These are phyloP conservation scores for Fusarium mangiferae DNA, from an alignment of 2,329 filamentous ascomycete species.

Conservation along the genomic window DNA sequence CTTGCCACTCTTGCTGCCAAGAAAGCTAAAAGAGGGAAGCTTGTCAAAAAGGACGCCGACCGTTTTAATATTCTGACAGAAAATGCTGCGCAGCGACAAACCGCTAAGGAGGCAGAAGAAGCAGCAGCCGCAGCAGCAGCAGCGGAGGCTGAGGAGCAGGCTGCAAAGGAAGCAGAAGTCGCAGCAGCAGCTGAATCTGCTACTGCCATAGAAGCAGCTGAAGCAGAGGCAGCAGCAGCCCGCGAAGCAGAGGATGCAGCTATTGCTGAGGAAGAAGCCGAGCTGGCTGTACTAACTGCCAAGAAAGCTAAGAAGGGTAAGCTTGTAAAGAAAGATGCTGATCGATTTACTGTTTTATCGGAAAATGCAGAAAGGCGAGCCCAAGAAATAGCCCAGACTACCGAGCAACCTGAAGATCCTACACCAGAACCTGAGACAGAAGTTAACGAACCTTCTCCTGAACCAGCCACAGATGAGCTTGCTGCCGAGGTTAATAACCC, in stretches of 20 bases:
- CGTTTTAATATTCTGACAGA: slow-evolving; percentile 37
- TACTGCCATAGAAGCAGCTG: slow-evolving; percentile 13
- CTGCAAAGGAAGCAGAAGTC: slow-evolving; percentile 43
- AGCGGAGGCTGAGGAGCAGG: slow-evolving; percentile 23
- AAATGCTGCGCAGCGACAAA: slow-evolving; percentile 36
- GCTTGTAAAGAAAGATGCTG: slow-evolving; percentile 26
- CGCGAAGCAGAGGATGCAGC: slow-evolving; percentile 23
- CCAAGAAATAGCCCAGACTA: slow-evolving; percentile 32
- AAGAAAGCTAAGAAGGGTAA: slow-evolving; percentile 36
- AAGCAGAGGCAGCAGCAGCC: slow-evolving; percentile 24
- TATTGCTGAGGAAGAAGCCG: slow-evolving; percentile 32
- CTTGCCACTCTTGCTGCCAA: slow-evolving; percentile 32
- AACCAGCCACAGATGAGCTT: slow-evolving; percentile 9
- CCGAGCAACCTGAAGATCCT: slow-evolving; percentile 38
- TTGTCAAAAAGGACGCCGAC: slow-evolving; percentile 37
- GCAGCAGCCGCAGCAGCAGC: slow-evolving; percentile 33
- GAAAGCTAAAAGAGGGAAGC: slow-evolving; percentile 39
- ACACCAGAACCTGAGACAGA: slow-evolving; percentile 5
- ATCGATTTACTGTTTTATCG: slow-evolving; percentile 28
- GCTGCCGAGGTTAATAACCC: slow-evolving; percentile 10
- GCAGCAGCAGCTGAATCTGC: slow-evolving; percentile 27
- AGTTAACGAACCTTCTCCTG: slow-evolving; percentile 21
- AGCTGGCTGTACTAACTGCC: slow-evolving; percentile 14
- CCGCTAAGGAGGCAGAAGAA: slow-evolving; percentile 37
- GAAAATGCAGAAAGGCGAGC: slow-evolving; percentile 27